These are phyloP conservation scores for Clonostachys chloroleuca DNA, from an alignment of 2,329 filamentous ascomycete species.

Conservation along the genomic window DNA sequence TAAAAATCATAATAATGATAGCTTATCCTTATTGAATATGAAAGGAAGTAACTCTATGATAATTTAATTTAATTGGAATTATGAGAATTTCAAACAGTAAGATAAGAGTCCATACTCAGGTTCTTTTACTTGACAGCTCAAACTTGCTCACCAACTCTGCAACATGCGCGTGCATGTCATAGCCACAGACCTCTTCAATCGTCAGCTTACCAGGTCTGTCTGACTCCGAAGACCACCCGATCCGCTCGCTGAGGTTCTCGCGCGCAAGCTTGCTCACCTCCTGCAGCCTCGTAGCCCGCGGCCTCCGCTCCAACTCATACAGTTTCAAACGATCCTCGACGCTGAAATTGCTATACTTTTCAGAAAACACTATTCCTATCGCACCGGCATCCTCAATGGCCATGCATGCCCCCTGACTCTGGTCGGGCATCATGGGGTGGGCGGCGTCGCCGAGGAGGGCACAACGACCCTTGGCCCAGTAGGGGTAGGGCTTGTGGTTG, in stretches of 20 bases:
- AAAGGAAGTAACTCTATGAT: too few relatives aligned
- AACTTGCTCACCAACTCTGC: not conserved
- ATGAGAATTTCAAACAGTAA: too few relatives aligned
- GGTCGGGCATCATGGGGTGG: slow-evolving; percentile 65
- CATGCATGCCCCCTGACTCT: slow-evolving; percentile 63
- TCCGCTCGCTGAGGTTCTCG: slow-evolving; percentile 52
- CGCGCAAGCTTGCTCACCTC: slow-evolving; percentile 43
- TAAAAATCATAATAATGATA: too few relatives aligned
- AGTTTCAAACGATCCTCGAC: slow-evolving; percentile 34
- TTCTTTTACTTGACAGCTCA: not conserved
- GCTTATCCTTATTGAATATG: too few relatives aligned
- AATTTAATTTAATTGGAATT: too few relatives aligned
- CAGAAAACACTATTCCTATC: slow-evolving; percentile 51
- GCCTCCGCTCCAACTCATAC: slow-evolving; percentile 44
- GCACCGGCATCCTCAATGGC: slow-evolving; percentile 60
- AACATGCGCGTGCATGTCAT: slow-evolving; percentile 17
- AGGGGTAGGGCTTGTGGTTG: slow-evolving; percentile 40
- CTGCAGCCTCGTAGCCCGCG: slow-evolving; percentile 45
- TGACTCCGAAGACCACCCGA: slow-evolving; percentile 50
- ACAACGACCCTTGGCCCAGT: slow-evolving; percentile 39
- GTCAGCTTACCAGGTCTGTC: slow-evolving; percentile 51
- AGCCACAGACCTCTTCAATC: slow-evolving; percentile 58
- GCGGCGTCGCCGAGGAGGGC: slow-evolving; percentile 59
- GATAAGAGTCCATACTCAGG: too few relatives aligned
- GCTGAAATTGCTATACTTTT: slow-evolving; percentile 27